Base-by-base conservation (phyloP, 2,329 filamentous ascomycete species). In the Penicillium crustosum region DNA sequence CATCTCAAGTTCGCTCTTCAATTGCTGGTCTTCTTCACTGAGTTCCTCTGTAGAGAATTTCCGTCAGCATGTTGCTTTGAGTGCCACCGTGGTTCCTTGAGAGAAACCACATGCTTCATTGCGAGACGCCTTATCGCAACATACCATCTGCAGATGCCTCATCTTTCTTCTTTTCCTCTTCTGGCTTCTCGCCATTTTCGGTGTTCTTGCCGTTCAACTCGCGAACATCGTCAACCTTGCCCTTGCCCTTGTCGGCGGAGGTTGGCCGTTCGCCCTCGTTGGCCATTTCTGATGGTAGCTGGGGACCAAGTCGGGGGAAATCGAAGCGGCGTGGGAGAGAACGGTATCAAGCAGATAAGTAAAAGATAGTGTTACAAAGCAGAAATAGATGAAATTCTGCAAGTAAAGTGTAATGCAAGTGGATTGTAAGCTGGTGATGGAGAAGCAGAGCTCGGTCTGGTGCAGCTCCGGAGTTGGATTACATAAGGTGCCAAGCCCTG, bases 1-100 rank as follows among this genome's bases (percentile, higher is more conserved):
- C 93, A 97, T 95, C 66, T 99, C 94, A 61, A 99, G 87, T 79
- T 99, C 94, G 72, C 85, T 93, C 83, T 99, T 99, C 72, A 99
- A 86, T 81, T 97, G 93, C 79, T 97, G 93, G 66, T 99, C 94
- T 77, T 99, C 94, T 72, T 99, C 94, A 72, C 85, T 99, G 68
- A 99, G 88, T 79, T 99, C 94, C 79, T 97, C 93, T 80, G 83
- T 74, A 70, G 75, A 78, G 77, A 48, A n/a, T 15, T 13, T 25
- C 56, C 55, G 61, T 72, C 62, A 68, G 69, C 61, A 58, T 57
- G 50, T 49, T 61, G 59, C 51, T 55, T 57, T 71, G 17, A 70
- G 81, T 74, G 52, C 23, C 47, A 31, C 31, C 50, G 13, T 43
- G 35, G 39, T 49, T 44, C 19, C 29, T 50, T 38, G 43, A 53